Evolutionary conservation across 2,329 filamentous ascomycete genomes (phyloP).

Genomic region (Colletotrichum sp.): DNA sequence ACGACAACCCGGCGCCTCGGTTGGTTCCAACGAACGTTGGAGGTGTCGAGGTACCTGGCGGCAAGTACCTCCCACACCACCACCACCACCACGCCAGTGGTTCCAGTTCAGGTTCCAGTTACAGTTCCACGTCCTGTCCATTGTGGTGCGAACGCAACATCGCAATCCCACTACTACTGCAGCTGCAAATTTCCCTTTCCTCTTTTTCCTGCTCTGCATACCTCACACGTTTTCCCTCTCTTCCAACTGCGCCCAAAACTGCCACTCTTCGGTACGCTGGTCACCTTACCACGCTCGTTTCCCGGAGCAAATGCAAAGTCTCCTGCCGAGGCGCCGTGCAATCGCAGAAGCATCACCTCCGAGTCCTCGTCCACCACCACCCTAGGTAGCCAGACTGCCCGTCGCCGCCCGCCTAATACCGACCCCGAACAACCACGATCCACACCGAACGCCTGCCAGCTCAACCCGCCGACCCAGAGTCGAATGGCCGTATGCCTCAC

Average conservation of each 20-base stretch:
- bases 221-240: neutral
- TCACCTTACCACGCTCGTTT: conserved; percentile 1
- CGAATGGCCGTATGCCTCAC: conserved; percentile 20
- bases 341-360: neutral
- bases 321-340: neutral
- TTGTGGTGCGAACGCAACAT: conserved; percentile 13
- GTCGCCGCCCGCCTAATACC: conserved; percentile 2
- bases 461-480: neutral
- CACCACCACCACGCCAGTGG: conserved; percentile 4
- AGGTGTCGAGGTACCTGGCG: neutral
- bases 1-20: neutral
- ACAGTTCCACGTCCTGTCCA: conserved; percentile 14
- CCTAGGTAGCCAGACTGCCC: neutral
- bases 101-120: conserved; percentile 17
- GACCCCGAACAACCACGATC: neutral
- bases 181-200: conserved; percentile 3
- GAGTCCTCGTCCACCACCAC: neutral
- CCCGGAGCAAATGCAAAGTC: neutral
- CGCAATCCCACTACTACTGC: conserved; percentile 10
- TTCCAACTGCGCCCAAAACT: neutral
- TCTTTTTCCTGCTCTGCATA: neutral
- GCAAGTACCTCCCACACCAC: conserved; percentile 8
- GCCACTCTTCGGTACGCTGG: neutral
- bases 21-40: neutral
- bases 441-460: neutral